phyloP scores from a whole-genome alignment of 2,329 filamentous ascomycete species.

The Bipolaris zeicola region DNA sequence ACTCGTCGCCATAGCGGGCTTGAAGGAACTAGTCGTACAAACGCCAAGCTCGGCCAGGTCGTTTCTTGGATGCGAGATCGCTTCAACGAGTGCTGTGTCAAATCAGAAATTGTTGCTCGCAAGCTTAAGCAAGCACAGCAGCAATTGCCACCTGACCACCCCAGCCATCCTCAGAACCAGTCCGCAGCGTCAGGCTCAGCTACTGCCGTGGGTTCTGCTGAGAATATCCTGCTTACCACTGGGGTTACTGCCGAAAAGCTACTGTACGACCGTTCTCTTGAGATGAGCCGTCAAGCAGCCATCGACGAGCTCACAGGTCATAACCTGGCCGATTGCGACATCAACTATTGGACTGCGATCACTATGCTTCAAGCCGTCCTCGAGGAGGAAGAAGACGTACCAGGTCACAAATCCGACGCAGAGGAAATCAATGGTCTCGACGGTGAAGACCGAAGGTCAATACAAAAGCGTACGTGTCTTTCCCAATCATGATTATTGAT shows the following conservation, averaged over 20 bases:
- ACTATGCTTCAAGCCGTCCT: slow-evolving; percentile 94
- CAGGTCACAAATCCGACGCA: slow-evolving; percentile 54
- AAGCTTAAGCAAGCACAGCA: slow-evolving; percentile 87
- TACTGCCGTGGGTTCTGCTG: slow-evolving; percentile 67
- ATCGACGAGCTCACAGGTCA: slow-evolving; percentile 95
- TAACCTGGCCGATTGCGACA: slow-evolving; percentile 84
- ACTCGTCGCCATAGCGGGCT: slow-evolving; percentile 66
- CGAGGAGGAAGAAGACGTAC: slow-evolving; percentile 73
- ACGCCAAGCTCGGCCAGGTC: slow-evolving; percentile 79
- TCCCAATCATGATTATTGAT: neutral
- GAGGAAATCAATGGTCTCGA: slow-evolving; percentile 63
- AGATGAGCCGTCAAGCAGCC: slow-evolving; percentile 94
- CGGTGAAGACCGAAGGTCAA: slow-evolving; percentile 72
- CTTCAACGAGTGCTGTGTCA: slow-evolving; percentile 97
- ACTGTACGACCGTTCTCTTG: slow-evolving; percentile 96
- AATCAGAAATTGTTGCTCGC: slow-evolving; percentile 89
- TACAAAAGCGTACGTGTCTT: slow-evolving; percentile 69
- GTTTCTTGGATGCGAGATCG: slow-evolving; percentile 94
- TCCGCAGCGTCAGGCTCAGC: slow-evolving; percentile 63
- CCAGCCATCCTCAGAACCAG: slow-evolving; percentile 82
- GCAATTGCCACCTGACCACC: slow-evolving; percentile 81
- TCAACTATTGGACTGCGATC: slow-evolving; percentile 91
- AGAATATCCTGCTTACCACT: slow-evolving; percentile 81
- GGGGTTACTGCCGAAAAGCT: slow-evolving; percentile 94
- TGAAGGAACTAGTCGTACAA: slow-evolving; percentile 38